Percentiles rank a stretch among this genome's conserved stretches.
Evolutionary conservation across 345 rosid species (phyloP).

Genomic region (Erodium maritimum): DNA sequence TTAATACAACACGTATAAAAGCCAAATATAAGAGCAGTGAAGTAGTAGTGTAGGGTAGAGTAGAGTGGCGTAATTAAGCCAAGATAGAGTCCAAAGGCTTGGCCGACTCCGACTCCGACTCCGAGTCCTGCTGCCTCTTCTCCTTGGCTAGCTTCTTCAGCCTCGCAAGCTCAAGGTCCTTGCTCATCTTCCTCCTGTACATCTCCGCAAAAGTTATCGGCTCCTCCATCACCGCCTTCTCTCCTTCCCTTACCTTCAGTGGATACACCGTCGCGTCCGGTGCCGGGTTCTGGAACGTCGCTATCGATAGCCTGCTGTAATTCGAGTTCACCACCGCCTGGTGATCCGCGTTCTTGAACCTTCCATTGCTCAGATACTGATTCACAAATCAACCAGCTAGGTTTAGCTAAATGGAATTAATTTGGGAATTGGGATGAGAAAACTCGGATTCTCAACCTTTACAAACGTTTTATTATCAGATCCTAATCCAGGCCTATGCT

Average conservation of each 20-base stretch:
- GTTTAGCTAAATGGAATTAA: no score
- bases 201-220: constrained; percentile 62
- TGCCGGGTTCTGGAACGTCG: constrained; percentile 70
- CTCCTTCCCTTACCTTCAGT: constrained; percentile 52
- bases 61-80: no score
- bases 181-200: constrained; percentile 80
- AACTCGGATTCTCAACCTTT: no score
- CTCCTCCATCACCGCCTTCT: constrained; percentile 41
- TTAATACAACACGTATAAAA: no score
- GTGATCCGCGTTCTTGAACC: constrained; percentile 81
- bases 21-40: no score
- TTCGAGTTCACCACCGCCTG: constrained; percentile 86
- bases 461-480: no score
- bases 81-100: constrained; percentile 50
- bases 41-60: no score
- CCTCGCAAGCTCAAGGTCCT: constrained; percentile 65
- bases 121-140: constrained; percentile 14
- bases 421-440: no score
- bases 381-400: no score
- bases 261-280: constrained; percentile 58
- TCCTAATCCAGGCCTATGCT: no score
- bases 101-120: no score
- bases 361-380: constrained; percentile 74
- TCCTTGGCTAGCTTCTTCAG: constrained; percentile 58
- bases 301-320: constrained; percentile 53